phyloP scores from a whole-genome alignment of 164 flowering plant genomes.

The Aristolochia californica region DNA sequence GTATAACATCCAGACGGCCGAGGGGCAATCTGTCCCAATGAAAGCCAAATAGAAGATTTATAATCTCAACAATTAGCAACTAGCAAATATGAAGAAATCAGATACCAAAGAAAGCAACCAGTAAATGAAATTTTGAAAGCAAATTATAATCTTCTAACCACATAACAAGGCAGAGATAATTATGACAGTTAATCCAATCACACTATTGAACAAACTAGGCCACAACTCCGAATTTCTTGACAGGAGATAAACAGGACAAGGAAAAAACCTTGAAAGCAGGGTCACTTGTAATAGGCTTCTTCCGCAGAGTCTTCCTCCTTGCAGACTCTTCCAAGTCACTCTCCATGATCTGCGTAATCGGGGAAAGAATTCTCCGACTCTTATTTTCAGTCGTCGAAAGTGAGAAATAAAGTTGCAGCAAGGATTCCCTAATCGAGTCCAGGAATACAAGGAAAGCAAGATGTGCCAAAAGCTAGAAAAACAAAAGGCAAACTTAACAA shows the following conservation, averaged over 20 bases:
- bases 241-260: background rate
- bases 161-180: background rate
- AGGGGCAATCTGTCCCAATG: no score
- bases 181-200: background rate
- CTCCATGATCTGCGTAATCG: slow-evolving; percentile 3
- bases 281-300: background rate
- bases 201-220: background rate
- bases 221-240: background rate
- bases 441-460: no score
- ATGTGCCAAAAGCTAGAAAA: no score
- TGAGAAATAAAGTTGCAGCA: no score
- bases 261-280: slow-evolving; percentile 3
- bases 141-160: background rate
- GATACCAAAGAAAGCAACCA: background rate
- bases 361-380: no score
- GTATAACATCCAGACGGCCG: no score
- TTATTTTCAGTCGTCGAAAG: no score
- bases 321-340: slow-evolving; percentile 4
- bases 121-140: background rate
- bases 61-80: no score
- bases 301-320: slow-evolving; percentile 1
- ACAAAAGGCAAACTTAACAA: no score
- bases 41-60: no score
- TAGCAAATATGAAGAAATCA: background rate
- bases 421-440: no score